phyloP scores from a whole-genome alignment of 805 yeast species.

The Gaillardinia entomophila region DNA sequence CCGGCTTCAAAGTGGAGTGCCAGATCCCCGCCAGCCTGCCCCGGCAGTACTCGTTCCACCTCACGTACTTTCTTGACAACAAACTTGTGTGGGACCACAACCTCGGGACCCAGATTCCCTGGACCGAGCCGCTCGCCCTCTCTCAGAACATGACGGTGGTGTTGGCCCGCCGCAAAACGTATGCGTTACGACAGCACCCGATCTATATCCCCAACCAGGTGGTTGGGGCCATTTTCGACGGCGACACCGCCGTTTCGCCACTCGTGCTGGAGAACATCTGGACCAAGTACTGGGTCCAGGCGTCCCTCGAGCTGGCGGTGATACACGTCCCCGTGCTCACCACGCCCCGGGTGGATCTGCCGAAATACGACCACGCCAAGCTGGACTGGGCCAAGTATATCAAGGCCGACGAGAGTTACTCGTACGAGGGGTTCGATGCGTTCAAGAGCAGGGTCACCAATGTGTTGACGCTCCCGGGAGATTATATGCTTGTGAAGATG shows the following conservation, averaged over 20 bases:
- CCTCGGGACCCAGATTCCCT: conserved; percentile 16
- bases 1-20: conserved; percentile 25
- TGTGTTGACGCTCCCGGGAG: neutral
- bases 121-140: conserved; percentile 12
- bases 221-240: conserved; percentile 18
- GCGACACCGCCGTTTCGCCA: conserved; percentile 9
- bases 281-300: conserved; percentile 21
- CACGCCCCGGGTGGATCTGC: conserved; percentile 23
- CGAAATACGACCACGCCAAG: conserved; percentile 4
- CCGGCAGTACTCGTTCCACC: conserved; percentile 11
- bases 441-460: neutral
- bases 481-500: conserved; percentile 4
- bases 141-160: conserved; percentile 5
- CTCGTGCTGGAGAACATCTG: conserved; percentile 20
- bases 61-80: conserved; percentile 25
- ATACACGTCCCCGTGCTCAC: conserved; percentile 24
- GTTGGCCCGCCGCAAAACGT: conserved; percentile 16
- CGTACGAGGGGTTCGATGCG: conserved; percentile 4
- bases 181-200: conserved; percentile 15
- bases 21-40: conserved; percentile 8
- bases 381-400: conserved; percentile 14
- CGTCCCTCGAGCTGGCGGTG: conserved; percentile 10
- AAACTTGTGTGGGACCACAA: conserved; percentile 14
- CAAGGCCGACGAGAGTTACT: conserved; percentile 13
- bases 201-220: conserved; percentile 20